Percentiles rank a stretch among this genome's conserved stretches.
Conservation (phyloP, 805 yeast genomes). For the Candida insectalens region DNA sequence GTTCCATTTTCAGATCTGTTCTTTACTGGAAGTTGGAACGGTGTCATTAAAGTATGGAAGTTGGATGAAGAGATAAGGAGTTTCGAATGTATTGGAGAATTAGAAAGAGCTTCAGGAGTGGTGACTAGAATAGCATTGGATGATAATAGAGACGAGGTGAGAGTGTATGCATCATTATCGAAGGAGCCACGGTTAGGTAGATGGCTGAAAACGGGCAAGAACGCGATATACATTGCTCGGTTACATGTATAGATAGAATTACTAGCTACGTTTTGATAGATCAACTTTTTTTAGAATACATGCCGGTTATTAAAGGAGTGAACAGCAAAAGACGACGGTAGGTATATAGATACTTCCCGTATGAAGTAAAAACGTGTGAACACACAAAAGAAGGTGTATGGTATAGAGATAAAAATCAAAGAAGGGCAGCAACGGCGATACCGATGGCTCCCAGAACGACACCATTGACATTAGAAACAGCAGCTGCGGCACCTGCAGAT, state of each 20-base stretch:
- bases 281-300: too few species aligned
- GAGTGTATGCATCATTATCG: conserved; percentile 58
- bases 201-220: conserved; percentile 68
- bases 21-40: conserved; percentile 84
- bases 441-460: conserved; percentile 26
- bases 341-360: too few species aligned
- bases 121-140: conserved; percentile 61
- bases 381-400: too few species aligned
- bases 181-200: conserved; percentile 88
- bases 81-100: conserved; percentile 45
- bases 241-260: background rate
- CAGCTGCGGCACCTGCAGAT: conserved; percentile 4
- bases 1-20: conserved; percentile 80
- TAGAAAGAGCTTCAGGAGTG: conserved; percentile 58
- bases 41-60: conserved; percentile 71
- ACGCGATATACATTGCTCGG: conserved; percentile 48
- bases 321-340: too few species aligned
- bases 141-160: conserved; percentile 40
- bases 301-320: background rate
- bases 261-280: too few species aligned
- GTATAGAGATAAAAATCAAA: conserved; percentile 9
- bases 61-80: conserved; percentile 53
- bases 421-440: conserved; percentile 26
- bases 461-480: conserved; percentile 20
- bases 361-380: too few species aligned